These are phyloP conservation scores for Tolypocladium endophyticum DNA, from an alignment of 2,329 filamentous ascomycete genomes.

Conservation along the genomic window DNA sequence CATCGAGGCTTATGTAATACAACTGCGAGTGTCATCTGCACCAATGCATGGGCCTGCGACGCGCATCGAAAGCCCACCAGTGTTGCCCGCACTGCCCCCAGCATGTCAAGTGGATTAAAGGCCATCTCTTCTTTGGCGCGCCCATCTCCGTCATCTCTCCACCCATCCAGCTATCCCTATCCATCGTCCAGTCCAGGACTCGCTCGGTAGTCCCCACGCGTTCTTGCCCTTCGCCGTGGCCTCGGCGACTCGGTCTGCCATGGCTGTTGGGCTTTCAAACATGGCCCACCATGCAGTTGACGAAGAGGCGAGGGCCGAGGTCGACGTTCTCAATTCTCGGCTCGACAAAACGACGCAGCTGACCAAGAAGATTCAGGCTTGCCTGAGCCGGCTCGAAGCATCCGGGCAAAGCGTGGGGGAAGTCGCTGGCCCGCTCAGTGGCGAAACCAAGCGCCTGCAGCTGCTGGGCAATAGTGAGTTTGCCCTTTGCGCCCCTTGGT, in stretches of 20 bases:
- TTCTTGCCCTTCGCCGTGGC: background rate
- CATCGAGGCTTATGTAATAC: background rate
- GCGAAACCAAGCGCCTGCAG: conserved; percentile 83
- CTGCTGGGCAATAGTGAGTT: conserved; percentile 66
- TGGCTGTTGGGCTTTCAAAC: conserved; percentile 40
- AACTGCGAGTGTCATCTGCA: no score
- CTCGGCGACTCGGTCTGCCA: conserved; percentile 11
- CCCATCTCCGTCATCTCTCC: background rate
- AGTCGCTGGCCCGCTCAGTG: conserved; percentile 84
- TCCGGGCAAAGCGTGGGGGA: conserved; percentile 87
- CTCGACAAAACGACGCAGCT: conserved; percentile 88
- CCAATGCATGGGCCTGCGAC: no score
- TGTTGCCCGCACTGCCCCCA: no score
- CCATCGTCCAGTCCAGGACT: background rate
- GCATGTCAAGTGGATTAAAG: no score
- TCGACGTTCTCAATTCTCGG: conserved; percentile 59
- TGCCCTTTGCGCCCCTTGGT: conserved; percentile 4
- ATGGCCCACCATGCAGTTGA: conserved; percentile 42
- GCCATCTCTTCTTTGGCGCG: no score
- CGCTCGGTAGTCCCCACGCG: background rate
- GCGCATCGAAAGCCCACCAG: no score
- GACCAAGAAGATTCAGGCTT: conserved; percentile 92
- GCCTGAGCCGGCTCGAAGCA: conserved; percentile 70
- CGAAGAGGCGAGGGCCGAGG: conserved; percentile 58
- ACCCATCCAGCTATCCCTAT: background rate